Evolutionary conservation across 2,329 filamentous ascomycete genomes (phyloP), one percentile per base, ranked within the genome.

Genomic region (Leptosphaerulina australis): DNA sequence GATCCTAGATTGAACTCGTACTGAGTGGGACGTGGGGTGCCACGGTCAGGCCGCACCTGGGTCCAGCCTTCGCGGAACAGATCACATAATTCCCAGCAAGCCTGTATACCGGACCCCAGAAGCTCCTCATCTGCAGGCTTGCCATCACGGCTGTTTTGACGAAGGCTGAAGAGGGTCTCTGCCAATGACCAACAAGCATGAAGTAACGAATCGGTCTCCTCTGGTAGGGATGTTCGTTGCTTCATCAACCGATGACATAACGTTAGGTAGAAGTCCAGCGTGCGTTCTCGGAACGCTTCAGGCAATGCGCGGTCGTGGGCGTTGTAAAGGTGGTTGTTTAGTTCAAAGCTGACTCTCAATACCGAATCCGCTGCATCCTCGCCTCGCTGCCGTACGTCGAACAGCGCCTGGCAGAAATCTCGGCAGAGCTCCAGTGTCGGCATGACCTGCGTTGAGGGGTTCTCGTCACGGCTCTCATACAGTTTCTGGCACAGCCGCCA

Each of bases 161-260:
- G 86, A 30, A 97, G 81, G 68, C 86, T 95, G 73, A 96, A 96
- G 0, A 97, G 82, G 86, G 95, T 95, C 72, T 96, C 92, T 6
- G 92, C 91, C 10, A 97, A 76, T 3, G 87, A 83, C 93, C 93
- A 97, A 68, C 92, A 96, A 17, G 91, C 90, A 46, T 87, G 83
- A 3, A 97, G 80, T 3, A 97, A 79, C 5, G 89, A 86, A 69
- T 96, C 91, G 0, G 90, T 93, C 64, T 96, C 90, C 55, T 88
- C 87, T 0, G 85, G 86, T 2, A 92, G 73, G 21, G 90, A 87
- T 44, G 84, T 88, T 49, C 90, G 84, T 71, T 96, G 91, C 71
- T 96, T 97, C 91, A 97, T 97, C n/a, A 97, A 76, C 29, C 93
- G 86, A 71, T 97, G 93, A 66, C 93, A 97, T 2, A 97, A 74